phyloP scores from a whole-genome alignment of 768 basidiomycete species.

The Hericium coralloides region DNA sequence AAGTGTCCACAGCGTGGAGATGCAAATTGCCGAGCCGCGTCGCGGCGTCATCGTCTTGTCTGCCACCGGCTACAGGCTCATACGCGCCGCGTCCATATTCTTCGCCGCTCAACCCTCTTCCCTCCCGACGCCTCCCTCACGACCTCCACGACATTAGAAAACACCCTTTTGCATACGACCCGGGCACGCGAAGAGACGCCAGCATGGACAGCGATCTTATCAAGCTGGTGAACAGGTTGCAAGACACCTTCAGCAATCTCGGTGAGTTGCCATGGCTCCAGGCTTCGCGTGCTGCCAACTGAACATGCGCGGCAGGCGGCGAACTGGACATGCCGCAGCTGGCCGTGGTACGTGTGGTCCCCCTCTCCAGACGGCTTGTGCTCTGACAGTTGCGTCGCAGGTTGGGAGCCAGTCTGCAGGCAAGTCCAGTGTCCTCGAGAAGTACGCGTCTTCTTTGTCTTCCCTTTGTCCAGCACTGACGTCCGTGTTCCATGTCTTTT shows the following conservation, averaged over 20 bases:
- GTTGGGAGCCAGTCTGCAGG: constrained; percentile 96
- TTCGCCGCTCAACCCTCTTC: not conserved
- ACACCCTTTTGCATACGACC: not conserved
- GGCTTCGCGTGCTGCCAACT: constrained; percentile 8
- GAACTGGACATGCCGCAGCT: constrained; percentile 92
- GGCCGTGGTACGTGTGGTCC: constrained; percentile 56
- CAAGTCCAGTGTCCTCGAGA: constrained; percentile 94
- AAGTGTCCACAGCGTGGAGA: not conserved
- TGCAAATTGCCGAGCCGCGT: not conserved
- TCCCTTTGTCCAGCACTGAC: too few species aligned
- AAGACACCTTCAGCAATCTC: constrained; percentile 85
- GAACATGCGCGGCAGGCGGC: constrained; percentile 43
- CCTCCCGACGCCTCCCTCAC: not conserved
- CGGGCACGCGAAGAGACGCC: not conserved
- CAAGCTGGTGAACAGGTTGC: constrained; percentile 88
- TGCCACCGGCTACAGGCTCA: not conserved
- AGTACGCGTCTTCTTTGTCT: constrained; percentile 33
- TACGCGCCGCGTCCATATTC: not conserved
- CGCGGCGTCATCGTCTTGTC: not conserved
- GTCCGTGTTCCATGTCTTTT: not conserved
- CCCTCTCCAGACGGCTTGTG: not conserved
- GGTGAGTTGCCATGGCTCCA: constrained; percentile 38
- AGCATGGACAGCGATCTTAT: constrained; percentile 92
- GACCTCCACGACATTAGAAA: not conserved
- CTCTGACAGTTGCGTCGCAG: constrained; percentile 28